Percentiles rank a stretch among this genome's conserved stretches.
Conservation (phyloP, 495 filamentous ascomycete species). For the Penicillium cataractarum region DNA sequence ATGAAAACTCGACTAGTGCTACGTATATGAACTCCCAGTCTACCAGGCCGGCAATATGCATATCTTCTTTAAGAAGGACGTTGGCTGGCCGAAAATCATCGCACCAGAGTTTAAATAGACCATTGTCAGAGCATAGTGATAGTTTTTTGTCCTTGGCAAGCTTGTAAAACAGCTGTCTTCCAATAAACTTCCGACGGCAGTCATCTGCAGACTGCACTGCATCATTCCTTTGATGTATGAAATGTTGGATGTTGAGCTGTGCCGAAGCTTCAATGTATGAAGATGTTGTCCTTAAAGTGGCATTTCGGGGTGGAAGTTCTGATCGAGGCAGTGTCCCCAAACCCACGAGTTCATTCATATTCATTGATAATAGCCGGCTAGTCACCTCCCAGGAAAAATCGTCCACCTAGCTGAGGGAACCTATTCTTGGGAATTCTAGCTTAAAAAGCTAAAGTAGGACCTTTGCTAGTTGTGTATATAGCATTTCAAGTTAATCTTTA, state of each 20-base stretch:
- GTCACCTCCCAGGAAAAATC: slow-evolving; percentile 29
- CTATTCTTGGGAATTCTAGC: slow-evolving; percentile 36
- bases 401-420: slow-evolving; percentile 35
- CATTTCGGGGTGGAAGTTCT: slow-evolving; percentile 40
- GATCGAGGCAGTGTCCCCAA: slow-evolving; percentile 29
- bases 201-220: slow-evolving; percentile 41
- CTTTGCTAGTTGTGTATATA: slow-evolving; percentile 40
- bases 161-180: slow-evolving; percentile 42
- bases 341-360: slow-evolving; percentile 41
- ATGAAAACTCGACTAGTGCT: slow-evolving; percentile 39
- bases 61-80: slow-evolving; percentile 25
- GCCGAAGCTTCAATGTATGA: slow-evolving; percentile 41
- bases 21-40: slow-evolving; percentile 49
- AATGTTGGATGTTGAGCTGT: slow-evolving; percentile 44
- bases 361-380: slow-evolving; percentile 30
- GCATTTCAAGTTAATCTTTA: slow-evolving; percentile 27
- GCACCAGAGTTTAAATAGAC: slow-evolving; percentile 31
- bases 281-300: slow-evolving; percentile 40
- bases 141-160: slow-evolving; percentile 34
- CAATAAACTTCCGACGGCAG: slow-evolving; percentile 45
- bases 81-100: slow-evolving; percentile 32
- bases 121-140: slow-evolving; percentile 9
- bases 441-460: slow-evolving; percentile 43
- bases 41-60: slow-evolving; percentile 25
- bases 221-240: slow-evolving; percentile 46